Evolutionary conservation across 208 protist species (phyloP).

Genomic region (Leishmania arabica): DNA sequence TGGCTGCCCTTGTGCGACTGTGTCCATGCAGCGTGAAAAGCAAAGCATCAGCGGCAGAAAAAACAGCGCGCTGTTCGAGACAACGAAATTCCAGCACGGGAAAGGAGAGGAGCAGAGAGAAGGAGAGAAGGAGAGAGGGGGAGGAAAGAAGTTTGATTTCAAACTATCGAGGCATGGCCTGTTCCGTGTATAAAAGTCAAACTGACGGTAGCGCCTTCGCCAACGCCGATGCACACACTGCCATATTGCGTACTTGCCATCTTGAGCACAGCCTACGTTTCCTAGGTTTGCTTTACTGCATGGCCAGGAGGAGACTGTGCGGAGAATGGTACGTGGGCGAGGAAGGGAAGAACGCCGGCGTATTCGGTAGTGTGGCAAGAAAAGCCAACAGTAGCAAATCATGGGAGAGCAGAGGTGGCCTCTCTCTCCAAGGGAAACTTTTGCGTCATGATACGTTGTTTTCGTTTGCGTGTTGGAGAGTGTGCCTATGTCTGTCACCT

Average conservation of each 20-base stretch:
- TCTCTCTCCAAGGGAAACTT: neutral
- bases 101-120: slow-evolving; percentile 1
- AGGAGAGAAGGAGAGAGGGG: neutral
- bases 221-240: neutral
- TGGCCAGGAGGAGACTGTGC: neutral
- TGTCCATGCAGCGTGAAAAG: too few relatives aligned
- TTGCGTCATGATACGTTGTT: neutral
- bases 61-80: neutral
- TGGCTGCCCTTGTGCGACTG: neutral
- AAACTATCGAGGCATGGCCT: neutral
- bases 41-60: neutral
- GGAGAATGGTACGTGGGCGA: neutral
- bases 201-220: neutral
- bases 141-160: neutral
- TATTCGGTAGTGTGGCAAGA: neutral
- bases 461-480: neutral
- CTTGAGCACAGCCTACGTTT: neutral
- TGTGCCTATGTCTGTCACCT: neutral
- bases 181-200: neutral
- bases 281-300: neutral
- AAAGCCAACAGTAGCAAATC: neutral
- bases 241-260: neutral
- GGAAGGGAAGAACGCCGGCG: neutral
- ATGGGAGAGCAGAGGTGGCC: neutral
- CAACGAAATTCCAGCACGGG: neutral